Percentiles rank a stretch among this genome's conserved stretches.
phyloP scores from a whole-genome alignment of 208 protist species.

The Leishmania guyanensis region DNA sequence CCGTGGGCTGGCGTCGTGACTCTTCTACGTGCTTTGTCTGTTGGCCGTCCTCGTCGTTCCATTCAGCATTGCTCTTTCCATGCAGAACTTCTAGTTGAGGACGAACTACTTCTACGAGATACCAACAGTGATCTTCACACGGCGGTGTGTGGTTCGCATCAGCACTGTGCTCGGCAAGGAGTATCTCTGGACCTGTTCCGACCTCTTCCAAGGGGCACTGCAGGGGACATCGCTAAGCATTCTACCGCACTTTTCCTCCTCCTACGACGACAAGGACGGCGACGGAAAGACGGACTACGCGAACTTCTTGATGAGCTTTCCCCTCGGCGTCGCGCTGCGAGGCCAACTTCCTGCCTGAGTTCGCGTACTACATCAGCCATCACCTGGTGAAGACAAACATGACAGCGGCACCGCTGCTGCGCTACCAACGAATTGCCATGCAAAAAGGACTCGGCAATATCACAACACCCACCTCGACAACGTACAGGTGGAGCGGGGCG shows the following conservation, averaged over 20 bases:
- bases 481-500: slow-evolving; percentile 27
- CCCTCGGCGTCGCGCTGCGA: slow-evolving; percentile 47
- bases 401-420: slow-evolving; percentile 71
- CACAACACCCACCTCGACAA: background rate
- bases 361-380: slow-evolving; percentile 62
- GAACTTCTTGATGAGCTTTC: slow-evolving; percentile 60
- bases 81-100: slow-evolving; percentile 82
- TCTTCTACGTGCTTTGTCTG: slow-evolving; percentile 69
- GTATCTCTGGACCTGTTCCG: slow-evolving; percentile 79
- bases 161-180: slow-evolving; percentile 62
- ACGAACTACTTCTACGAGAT: slow-evolving; percentile 53
- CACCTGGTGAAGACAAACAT: slow-evolving; percentile 55
- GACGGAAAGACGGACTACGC: slow-evolving; percentile 42
- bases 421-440: slow-evolving; percentile 25
- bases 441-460: slow-evolving; percentile 5
- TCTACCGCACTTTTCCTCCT: slow-evolving; percentile 61
- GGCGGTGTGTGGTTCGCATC: slow-evolving; percentile 58
- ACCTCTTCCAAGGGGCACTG: slow-evolving; percentile 55
- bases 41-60: slow-evolving; percentile 58
- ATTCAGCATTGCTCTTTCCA: slow-evolving; percentile 62
- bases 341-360: slow-evolving; percentile 75
- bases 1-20: slow-evolving; percentile 52
- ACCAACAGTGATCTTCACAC: slow-evolving; percentile 58
- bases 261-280: slow-evolving; percentile 49
- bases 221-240: slow-evolving; percentile 38